Conservation (phyloP, 2,329 filamentous ascomycete genomes). For the Phaeosphaeria sp. region DNA sequence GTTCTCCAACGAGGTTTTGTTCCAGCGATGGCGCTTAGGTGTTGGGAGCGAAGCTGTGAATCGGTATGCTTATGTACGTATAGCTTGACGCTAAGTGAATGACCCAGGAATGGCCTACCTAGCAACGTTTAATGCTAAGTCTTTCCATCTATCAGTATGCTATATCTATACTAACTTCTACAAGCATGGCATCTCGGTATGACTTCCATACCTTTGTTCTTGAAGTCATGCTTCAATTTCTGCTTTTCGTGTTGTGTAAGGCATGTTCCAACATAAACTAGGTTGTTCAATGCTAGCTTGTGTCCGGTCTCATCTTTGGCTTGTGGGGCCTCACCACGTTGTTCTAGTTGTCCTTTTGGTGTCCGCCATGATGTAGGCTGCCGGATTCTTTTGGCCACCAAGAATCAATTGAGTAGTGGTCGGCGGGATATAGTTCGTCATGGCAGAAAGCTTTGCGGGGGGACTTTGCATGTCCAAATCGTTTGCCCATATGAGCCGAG, state of each 20-base stretch:
- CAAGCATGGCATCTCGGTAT: no score
- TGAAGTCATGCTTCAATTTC: background rate
- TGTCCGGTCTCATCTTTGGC: background rate
- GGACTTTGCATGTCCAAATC: no score
- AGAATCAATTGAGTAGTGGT: no score
- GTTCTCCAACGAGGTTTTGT: background rate
- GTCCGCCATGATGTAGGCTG: background rate
- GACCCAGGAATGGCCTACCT: slow-evolving; percentile 58
- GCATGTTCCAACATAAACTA: slow-evolving; percentile 1
- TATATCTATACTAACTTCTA: no score
- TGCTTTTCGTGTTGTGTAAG: background rate
- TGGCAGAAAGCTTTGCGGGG: no score
- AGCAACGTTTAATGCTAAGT: no score
- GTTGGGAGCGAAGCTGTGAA: background rate
- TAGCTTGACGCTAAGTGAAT: slow-evolving; percentile 66
- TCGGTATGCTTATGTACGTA: slow-evolving; percentile 18
- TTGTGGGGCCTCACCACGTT: background rate
- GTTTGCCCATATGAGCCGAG: background rate
- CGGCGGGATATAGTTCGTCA: no score
- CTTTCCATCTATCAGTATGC: no score
- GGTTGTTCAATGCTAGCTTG: background rate
- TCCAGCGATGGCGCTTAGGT: background rate
- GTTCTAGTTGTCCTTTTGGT: background rate
- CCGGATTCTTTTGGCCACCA: no score
- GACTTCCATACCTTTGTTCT: background rate